These are phyloP conservation scores for Dictyostelium brefeldianum DNA, from an alignment of 78 protist species.

Conservation along the genomic window DNA sequence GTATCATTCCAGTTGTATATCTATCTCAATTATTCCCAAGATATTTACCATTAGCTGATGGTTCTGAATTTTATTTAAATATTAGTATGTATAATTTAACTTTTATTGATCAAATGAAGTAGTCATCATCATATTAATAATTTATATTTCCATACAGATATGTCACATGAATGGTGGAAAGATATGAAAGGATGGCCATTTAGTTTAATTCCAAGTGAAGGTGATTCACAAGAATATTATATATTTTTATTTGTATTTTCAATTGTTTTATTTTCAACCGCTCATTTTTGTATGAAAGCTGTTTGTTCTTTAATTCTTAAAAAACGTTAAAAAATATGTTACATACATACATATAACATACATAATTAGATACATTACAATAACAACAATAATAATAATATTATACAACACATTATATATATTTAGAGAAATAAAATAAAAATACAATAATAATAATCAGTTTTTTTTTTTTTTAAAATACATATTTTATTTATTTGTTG, in stretches of 20 bases:
- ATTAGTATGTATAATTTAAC: conserved; percentile 36
- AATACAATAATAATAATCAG: too few species aligned
- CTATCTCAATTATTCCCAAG: conserved; percentile 43
- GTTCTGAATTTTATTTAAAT: conserved; percentile 60
- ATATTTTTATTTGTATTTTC: conserved; percentile 31
- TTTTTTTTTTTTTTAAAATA: too few species aligned
- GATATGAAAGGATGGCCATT: conserved; percentile 78
- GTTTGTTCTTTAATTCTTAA: neutral
- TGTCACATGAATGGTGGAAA: conserved; percentile 65
- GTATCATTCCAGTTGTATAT: conserved; percentile 17
- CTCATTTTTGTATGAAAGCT: conserved; percentile 36
- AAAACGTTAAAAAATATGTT: neutral
- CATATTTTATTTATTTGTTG: too few species aligned
- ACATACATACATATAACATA: too few species aligned
- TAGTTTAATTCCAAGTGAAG: conserved; percentile 36
- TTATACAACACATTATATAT: too few species aligned
- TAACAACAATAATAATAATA: too few species aligned
- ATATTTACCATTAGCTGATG: neutral
- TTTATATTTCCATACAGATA: neutral
- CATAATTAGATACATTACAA: too few species aligned
- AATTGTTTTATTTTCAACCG: conserved; percentile 7
- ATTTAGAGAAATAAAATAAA: too few species aligned
- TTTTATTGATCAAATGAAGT: too few species aligned
- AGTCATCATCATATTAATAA: too few species aligned
- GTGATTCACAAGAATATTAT: neutral